Base-by-base conservation (phyloP, 805 yeast species). In the Kluyveromyces dobzhanskii region DNA sequence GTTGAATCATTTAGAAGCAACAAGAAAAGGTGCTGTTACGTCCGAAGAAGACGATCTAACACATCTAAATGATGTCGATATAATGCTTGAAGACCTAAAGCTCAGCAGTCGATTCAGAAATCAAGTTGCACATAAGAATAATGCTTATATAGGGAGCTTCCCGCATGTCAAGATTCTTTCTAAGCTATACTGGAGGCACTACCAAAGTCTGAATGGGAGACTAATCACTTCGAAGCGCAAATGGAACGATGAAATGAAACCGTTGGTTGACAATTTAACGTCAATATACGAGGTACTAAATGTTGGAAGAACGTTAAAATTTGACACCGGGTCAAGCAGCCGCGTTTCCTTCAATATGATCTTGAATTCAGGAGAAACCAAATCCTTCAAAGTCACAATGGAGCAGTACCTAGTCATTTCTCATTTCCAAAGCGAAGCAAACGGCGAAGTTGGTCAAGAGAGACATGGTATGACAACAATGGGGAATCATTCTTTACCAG, bases 81-180 rank as follows among this genome's bases (percentile, higher is more conserved):
- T 90, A 7, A 92, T 92, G 97, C 66, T 87, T 13, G 62, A 71
- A 29, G 95, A 86, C 56, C 68, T 87, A 8, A 53, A 63, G 14
- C 75, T 73, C 19, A 80, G 94, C 48, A 63, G 67, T 39, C 48
- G 51, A 3, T 56, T 75, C 29, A 14, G 32, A 16, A 17, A 30
- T 13, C 12, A 10, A 16, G 21, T 30, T 4, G 32, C 32, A 18
- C 29, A 34, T 11, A 34, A 24, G n/a, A 11, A 18, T 10, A 18
- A 18, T 14, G 10, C 27, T 13, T 14, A 19, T 5, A 9, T 32
- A 8, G 30, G 13, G n/a, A 24, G 13, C 12, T 26, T 24, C 14
- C 37, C 37, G 11, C 29, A 24, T 13, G 17, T 34, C 17, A 34
- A 34, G 29, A 34, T 34, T n/a, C 19, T 34, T n/a, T 34, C 37